Evolutionary conservation across 2,329 filamentous ascomycete species (phyloP).

Genomic region (Colletotrichum sp.): DNA sequence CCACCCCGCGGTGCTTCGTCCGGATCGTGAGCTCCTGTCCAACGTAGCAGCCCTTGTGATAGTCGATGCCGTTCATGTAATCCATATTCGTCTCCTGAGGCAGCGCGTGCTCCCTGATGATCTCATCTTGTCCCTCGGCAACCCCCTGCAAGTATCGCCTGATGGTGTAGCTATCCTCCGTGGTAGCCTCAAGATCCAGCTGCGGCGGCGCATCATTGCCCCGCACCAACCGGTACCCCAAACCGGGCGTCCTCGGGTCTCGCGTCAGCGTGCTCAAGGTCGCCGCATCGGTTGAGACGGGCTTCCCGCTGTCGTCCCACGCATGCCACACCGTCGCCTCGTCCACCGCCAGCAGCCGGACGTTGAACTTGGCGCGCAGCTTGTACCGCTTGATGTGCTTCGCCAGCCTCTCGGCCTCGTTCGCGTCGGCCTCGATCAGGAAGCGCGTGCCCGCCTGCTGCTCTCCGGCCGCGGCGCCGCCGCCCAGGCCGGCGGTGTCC

Average conservation of each 20-base stretch:
- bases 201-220: slow-evolving; percentile 33
- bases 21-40: slow-evolving; percentile 97
- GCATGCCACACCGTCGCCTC: slow-evolving; percentile 75
- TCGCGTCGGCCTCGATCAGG: slow-evolving; percentile 82
- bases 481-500: slow-evolving; percentile 38
- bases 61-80: slow-evolving; percentile 84
- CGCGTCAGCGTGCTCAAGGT: slow-evolving; percentile 39
- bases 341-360: slow-evolving; percentile 68
- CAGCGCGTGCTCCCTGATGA: slow-evolving; percentile 72
- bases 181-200: slow-evolving; percentile 50
- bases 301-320: slow-evolving; percentile 62
- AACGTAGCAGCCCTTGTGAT: slow-evolving; percentile 95
- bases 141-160: slow-evolving; percentile 82
- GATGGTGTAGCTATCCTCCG: slow-evolving; percentile 70
- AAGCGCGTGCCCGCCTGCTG: slow-evolving; percentile 37
- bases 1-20: slow-evolving; percentile 91
- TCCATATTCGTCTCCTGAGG: slow-evolving; percentile 93
- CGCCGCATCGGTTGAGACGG: neutral
- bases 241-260: slow-evolving; percentile 59
- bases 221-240: slow-evolving; percentile 58
- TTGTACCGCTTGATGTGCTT: slow-evolving; percentile 86
- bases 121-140: slow-evolving; percentile 83
- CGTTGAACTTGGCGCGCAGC: slow-evolving; percentile 77
- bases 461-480: slow-evolving; percentile 24
- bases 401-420: slow-evolving; percentile 64